These are phyloP conservation scores for Cyberlindnera sargentensis DNA, from an alignment of 805 yeast genomes.

Conservation along the genomic window DNA sequence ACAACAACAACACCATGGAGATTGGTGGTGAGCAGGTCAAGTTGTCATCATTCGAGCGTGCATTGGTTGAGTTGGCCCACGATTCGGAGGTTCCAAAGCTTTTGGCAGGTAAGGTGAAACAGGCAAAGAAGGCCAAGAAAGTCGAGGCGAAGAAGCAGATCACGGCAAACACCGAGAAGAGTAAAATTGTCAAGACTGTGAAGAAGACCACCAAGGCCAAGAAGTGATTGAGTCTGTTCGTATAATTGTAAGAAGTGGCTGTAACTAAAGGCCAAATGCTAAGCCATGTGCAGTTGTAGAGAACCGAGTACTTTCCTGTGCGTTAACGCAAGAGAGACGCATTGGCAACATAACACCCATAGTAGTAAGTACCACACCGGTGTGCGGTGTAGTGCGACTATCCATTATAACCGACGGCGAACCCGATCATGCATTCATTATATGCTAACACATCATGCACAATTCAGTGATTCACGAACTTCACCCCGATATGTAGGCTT, in stretches of 20 bases:
- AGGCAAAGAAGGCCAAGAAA: conserved; percentile 28
- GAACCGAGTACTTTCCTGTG: too few relatives aligned
- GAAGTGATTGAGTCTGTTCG: background rate
- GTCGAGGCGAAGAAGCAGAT: conserved; percentile 8
- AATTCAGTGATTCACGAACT: too few relatives aligned
- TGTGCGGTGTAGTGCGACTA: too few relatives aligned
- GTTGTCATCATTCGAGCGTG: conserved; percentile 60
- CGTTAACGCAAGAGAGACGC: too few relatives aligned
- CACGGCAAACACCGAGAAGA: background rate
- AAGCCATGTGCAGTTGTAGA: too few relatives aligned
- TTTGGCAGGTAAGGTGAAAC: conserved; percentile 48
- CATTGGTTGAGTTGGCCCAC: conserved; percentile 77
- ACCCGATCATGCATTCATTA: too few relatives aligned
- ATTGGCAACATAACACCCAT: too few relatives aligned
- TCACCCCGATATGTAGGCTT: too few relatives aligned
- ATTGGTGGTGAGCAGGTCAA: conserved; percentile 35
- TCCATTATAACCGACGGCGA: too few relatives aligned
- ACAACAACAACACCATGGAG: conserved; percentile 12
- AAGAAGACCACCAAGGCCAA: conserved; percentile 6
- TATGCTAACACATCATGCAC: too few relatives aligned
- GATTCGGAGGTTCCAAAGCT: conserved; percentile 59
- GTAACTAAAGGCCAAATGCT: background rate
- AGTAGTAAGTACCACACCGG: too few relatives aligned
- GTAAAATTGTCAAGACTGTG: conserved; percentile 4
- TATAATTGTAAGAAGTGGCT: background rate